Evolutionary conservation across 805 yeast species (phyloP), one percentile per base, ranked within the genome.

Genomic region (Candida morakotiae): DNA sequence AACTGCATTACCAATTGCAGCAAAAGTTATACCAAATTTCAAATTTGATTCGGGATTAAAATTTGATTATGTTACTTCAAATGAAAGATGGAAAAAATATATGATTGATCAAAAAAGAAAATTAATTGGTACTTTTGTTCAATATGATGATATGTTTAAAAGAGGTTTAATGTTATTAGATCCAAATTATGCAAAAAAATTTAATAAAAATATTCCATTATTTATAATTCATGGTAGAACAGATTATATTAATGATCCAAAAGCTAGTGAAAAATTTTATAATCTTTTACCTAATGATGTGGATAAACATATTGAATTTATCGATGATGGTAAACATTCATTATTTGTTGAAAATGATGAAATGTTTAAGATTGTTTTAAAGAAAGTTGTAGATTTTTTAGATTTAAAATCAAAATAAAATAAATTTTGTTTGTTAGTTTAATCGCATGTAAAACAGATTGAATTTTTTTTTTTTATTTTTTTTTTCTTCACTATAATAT

Each of bases 231-330:
- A 83, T 53, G 88, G 91, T 21, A 62, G 65, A 7, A 60, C 56
- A n/a, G 94, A 85, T 53, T 58, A 68, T 25, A 70, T 84, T 47
- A 84, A 82, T 53, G 77, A 72, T 53, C 56, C 64, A 27, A 57
- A 64, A 13, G 78, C 73, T 4, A 64, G 81, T 14, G 53, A 63
- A 40, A 47, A 56, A 37, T 79, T 77, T 38, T 50, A 64, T 32
- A 50, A 55, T 0, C 41, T 58, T 13, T 51, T 61, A 39, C 59
- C 66, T 26, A 55, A 56, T 31, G 42, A 51, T 38, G 53, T 64
- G 17, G 63, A 67, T 28, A 51, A 62, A 40, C 52, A 61, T 22
- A 41, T 41, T 16, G 34, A 42, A 4, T 46, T 57, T 21, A 48
- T 56, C 31, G 42, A 43, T 2, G 55, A 47, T 2, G 75, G 68